These are phyloP conservation scores for Hypsizygus ulmarius DNA, from an alignment of 1,284 basidiomycete species.

Conservation along the genomic window DNA sequence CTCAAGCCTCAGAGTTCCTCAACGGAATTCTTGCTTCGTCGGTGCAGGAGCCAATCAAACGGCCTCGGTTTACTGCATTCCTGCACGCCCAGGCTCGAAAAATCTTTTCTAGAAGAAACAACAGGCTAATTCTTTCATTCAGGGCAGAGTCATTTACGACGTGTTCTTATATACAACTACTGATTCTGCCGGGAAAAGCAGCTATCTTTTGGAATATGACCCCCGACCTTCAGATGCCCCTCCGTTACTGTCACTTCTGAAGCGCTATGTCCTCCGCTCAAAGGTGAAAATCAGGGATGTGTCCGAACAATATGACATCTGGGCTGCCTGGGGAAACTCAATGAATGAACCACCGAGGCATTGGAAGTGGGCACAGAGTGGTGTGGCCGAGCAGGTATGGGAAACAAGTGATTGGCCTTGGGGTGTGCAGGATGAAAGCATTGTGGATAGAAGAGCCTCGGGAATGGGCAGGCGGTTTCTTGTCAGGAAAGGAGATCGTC, in stretches of 20 bases:
- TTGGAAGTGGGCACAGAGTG: constrained; percentile 61
- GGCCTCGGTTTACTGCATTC: constrained; percentile 77
- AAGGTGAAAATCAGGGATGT: constrained; percentile 85
- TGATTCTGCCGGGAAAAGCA: constrained; percentile 43
- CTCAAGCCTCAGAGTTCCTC: constrained; percentile 82
- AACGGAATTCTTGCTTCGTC: constrained; percentile 80
- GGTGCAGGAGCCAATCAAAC: constrained; percentile 47
- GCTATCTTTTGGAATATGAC: constrained; percentile 78
- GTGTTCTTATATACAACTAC: constrained; percentile 77
- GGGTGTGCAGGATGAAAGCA: constrained; percentile 48
- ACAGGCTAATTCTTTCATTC: constrained; percentile 14
- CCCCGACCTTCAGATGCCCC: constrained; percentile 53
- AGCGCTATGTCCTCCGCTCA: constrained; percentile 85
- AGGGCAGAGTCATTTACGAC: constrained; percentile 92
- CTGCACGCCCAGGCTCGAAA: constrained; percentile 79
- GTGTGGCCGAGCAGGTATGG: constrained; percentile 71
- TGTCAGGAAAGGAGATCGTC: constrained; percentile 64
- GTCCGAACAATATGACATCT: constrained; percentile 73
- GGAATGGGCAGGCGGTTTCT: constrained; percentile 78
- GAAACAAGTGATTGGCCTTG: constrained; percentile 54
- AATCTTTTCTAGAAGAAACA: constrained; percentile 14
- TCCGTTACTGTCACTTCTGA: constrained; percentile 64
- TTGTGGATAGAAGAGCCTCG: constrained; percentile 72
- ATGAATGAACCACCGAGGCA: constrained; percentile 38
- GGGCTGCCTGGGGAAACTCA: constrained; percentile 73